A percentile compares a stretch with the other conserved stretches of the same genome.
Conservation (phyloP, 139 green algal genomes). For the Picocystis salinarum region DNA sequence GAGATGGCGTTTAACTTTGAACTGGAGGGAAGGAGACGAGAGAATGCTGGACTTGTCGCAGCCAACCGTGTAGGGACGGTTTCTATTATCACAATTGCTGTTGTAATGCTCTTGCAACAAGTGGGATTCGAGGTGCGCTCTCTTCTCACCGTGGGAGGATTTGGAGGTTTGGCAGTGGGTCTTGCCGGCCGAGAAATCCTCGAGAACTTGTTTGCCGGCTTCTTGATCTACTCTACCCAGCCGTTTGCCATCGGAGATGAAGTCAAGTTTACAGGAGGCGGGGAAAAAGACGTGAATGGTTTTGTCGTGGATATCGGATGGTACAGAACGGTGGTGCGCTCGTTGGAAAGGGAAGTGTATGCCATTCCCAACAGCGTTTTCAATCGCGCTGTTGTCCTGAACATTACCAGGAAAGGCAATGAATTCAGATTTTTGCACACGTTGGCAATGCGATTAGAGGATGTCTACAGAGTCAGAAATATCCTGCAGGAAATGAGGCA, state of each 20-base stretch:
- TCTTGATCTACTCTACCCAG: constrained; percentile 61
- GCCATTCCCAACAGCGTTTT: constrained; percentile 56
- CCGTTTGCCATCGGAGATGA: constrained; percentile 46
- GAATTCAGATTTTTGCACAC: constrained; percentile 78
- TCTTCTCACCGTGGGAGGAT: constrained; percentile 75
- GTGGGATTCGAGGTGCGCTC: constrained; percentile 12
- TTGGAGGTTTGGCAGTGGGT: constrained; percentile 80
- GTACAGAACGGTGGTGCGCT: constrained; percentile 67
- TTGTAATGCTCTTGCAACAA: not conserved
- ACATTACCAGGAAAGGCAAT: constrained; percentile 60
- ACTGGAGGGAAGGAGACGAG: no score
- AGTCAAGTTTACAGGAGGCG: constrained; percentile 32
- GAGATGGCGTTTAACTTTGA: no score
- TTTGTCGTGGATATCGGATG: constrained; percentile 79
- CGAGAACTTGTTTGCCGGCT: constrained; percentile 80
- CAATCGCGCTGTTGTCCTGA: constrained; percentile 71
- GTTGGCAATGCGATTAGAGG: constrained; percentile 34
- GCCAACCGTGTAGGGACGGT: no score
- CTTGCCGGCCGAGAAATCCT: constrained; percentile 73
- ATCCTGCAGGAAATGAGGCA: constrained; percentile 51
- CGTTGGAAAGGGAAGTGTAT: constrained; percentile 57
- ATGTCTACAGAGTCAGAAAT: constrained; percentile 33
- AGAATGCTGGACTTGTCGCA: no score
- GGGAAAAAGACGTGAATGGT: constrained; percentile 44
- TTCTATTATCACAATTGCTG: not conserved